A percentile compares a stretch with the other conserved stretches of the same genome.
Evolutionary conservation across 1,139 yeast genomes (phyloP).

Genomic region (Hyphopichia buzzinii): DNA sequence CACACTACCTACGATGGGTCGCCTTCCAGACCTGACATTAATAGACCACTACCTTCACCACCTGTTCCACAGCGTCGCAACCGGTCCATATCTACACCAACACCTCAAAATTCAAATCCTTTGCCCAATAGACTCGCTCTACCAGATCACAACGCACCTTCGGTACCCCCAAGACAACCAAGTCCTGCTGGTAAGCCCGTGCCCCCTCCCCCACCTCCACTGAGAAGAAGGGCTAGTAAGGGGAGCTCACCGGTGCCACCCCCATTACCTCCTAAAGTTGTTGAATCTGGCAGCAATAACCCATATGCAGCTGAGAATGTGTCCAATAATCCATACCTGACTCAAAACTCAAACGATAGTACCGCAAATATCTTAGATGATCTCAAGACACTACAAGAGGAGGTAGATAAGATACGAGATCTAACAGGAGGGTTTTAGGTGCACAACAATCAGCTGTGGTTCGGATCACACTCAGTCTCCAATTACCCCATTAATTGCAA

Average conservation of each 20-base stretch:
- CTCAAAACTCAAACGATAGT: slow-evolving; percentile 24
- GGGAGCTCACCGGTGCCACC: slow-evolving; percentile 20
- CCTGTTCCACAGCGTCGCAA: slow-evolving; percentile 38
- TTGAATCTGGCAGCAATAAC: slow-evolving; percentile 11
- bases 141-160: slow-evolving; percentile 7
- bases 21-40: slow-evolving; percentile 20
- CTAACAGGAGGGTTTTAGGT: slow-evolving; percentile 49
- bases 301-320: slow-evolving; percentile 9
- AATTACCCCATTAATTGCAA: not conserved
- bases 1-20: slow-evolving; percentile 15
- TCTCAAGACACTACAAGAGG: slow-evolving; percentile 60
- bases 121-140: slow-evolving; percentile 12
- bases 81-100: slow-evolving; percentile 46
- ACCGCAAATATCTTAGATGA: slow-evolving; percentile 58
- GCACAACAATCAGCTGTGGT: not conserved
- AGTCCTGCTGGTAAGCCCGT: slow-evolving; percentile 7
- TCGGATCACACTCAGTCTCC: not conserved
- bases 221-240: slow-evolving; percentile 21
- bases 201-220: slow-evolving; percentile 23
- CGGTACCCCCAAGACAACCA: slow-evolving; percentile 9
- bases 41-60: slow-evolving; percentile 37
- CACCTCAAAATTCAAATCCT: slow-evolving; percentile 26
- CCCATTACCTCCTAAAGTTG: slow-evolving; percentile 36
- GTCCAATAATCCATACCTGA: slow-evolving; percentile 9
- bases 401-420: slow-evolving; percentile 54